A percentile compares a stretch with the other conserved stretches of the same genome.
These are phyloP conservation scores for Lathyrus aphaca DNA, from an alignment of 306 rosid genomes.

Conservation along the genomic window DNA sequence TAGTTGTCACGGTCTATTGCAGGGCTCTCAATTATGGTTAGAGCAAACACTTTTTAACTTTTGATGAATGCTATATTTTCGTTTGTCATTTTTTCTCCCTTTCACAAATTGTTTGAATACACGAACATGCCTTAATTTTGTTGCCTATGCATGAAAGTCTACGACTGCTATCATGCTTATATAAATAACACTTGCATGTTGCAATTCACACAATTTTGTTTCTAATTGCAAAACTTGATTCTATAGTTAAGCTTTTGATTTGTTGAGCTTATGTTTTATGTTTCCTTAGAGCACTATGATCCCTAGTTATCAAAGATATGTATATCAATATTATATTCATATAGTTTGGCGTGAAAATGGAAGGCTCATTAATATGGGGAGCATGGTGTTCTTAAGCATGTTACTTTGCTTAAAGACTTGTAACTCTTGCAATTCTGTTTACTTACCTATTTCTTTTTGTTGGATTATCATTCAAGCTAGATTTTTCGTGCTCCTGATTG, in stretches of 20 bases:
- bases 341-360: slow-evolving; percentile 14
- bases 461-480: slow-evolving; percentile 38
- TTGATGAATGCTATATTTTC: no score
- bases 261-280: slow-evolving; percentile 23
- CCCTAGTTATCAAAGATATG: neutral
- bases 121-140: slow-evolving; percentile 2
- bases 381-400: slow-evolving; percentile 36
- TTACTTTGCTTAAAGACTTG: slow-evolving; percentile 23
- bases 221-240: slow-evolving; percentile 18
- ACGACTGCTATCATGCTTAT: neutral
- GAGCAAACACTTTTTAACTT: no score
- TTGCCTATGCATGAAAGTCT: slow-evolving; percentile 4
- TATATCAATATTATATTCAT: slow-evolving; percentile 18
- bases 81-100: no score
- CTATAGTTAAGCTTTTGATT: slow-evolving; percentile 19
- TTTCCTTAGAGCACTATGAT: slow-evolving; percentile 18
- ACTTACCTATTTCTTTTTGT: slow-evolving; percentile 35
- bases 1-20: no score
- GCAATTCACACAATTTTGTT: slow-evolving; percentile 8
- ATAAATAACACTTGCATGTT: slow-evolving; percentile 20
- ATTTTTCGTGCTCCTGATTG: slow-evolving; percentile 33
- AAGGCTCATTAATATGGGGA: slow-evolving; percentile 30
- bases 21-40: no score
- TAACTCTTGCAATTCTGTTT: slow-evolving; percentile 30
- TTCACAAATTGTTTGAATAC: slow-evolving; percentile 2